These are phyloP conservation scores for Hagleromyces aurorensis DNA, from an alignment of 805 yeast species.

Conservation along the genomic window DNA sequence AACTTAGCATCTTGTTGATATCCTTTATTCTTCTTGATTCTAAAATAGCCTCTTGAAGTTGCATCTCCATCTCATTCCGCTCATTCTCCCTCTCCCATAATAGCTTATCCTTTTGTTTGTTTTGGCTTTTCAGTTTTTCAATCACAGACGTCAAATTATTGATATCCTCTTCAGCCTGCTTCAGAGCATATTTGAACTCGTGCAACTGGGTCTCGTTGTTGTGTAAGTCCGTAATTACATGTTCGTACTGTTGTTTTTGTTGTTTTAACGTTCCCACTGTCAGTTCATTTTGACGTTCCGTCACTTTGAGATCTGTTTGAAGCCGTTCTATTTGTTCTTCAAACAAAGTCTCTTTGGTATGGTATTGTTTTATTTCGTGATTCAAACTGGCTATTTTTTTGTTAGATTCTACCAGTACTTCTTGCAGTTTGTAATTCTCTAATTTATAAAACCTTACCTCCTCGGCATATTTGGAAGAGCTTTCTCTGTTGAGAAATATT, in stretches of 20 bases:
- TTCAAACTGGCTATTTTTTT: slow-evolving; percentile 38
- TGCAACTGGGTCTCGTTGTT: slow-evolving; percentile 64
- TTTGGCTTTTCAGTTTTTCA: slow-evolving; percentile 44
- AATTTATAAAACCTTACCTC: slow-evolving; percentile 24
- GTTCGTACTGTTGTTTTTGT: slow-evolving; percentile 67
- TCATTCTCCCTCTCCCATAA: slow-evolving; percentile 47
- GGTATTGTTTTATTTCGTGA: slow-evolving; percentile 35
- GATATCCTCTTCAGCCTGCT: slow-evolving; percentile 44
- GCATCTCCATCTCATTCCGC: slow-evolving; percentile 45
- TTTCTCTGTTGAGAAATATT: slow-evolving; percentile 23
- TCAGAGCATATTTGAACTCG: slow-evolving; percentile 42
- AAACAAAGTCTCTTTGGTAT: slow-evolving; percentile 31
- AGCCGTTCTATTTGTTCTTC: slow-evolving; percentile 38
- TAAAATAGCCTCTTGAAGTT: slow-evolving; percentile 46
- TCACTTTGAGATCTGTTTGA: slow-evolving; percentile 49
- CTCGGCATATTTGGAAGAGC: slow-evolving; percentile 27
- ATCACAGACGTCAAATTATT: slow-evolving; percentile 45
- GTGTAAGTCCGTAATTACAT: slow-evolving; percentile 64
- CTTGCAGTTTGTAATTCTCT: slow-evolving; percentile 39
- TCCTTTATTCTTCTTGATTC: slow-evolving; percentile 45
- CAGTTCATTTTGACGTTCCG: slow-evolving; percentile 48
- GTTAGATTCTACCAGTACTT: slow-evolving; percentile 41
- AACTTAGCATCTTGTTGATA: slow-evolving; percentile 43
- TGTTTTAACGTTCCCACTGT: slow-evolving; percentile 47
- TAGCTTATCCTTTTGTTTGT: slow-evolving; percentile 45